Base-by-base conservation (phyloP, 2,329 filamentous ascomycete genomes). In the Cladophialophora psammophila region DNA sequence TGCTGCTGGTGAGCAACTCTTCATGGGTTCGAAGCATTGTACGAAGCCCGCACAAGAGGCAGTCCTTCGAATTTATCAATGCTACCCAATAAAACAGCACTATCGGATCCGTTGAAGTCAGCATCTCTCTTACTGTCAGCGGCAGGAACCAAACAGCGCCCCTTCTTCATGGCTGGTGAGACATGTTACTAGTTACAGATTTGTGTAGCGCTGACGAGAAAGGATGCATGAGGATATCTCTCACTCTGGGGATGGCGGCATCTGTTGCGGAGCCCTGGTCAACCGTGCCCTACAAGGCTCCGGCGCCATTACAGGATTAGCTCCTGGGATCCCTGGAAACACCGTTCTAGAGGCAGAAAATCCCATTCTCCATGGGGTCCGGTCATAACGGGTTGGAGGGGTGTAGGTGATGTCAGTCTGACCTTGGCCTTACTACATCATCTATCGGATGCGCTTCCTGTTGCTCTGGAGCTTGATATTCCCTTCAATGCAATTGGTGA, bases 391-490 rank as follows among this genome's bases (percentile, higher is more conserved):
- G 76, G 75, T 0, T 80, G 75, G 73, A 67, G 66, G n/a, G 66
- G 74, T 15, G 72, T 78, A 1, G 74, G 74, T 2, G 70, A 67
- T n/a, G 75, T 75, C 6, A 68, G 63, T 0, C 60, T 80, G 5
- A 69, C 75, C 7, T 74, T 84, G 26, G 76, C 82, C 62, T 76
- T 77, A 26, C 74, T 81, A 5, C 69, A 78, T 52, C 82, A 82
- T 0, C 75, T 84, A 0, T 84, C 82, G 0, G 76, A 80, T 63
- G 80, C 81, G 32, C 71, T 84, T 15, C 80, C 80, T 1, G 79
- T 78, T 0, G 81, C 79, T 0, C 72, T 84, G 71, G 76, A 79
- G 38, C 76, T 84, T 2, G 75, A 79, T 40, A 78, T 78, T 15
- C 72, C 71, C 55, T 69, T 65, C 26, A 78, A 69, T 70, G 76